phyloP scores from a whole-genome alignment of 1,139 yeast genomes.

The Yamadazyma mexicana region DNA sequence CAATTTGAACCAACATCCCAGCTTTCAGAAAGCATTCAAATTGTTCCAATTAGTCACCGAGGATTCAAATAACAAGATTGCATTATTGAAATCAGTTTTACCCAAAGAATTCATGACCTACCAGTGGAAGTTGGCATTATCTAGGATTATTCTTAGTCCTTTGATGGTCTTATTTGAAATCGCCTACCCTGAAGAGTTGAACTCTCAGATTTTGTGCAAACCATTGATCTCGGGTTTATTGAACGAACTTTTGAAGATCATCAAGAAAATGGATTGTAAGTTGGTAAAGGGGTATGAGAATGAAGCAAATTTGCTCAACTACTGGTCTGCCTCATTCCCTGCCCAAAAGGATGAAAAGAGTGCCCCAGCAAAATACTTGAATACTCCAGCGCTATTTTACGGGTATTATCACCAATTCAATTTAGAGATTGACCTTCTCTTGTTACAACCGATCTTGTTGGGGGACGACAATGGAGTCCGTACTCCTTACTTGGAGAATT shows the following conservation, averaged over 20 bases:
- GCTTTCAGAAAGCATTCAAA: slow-evolving; percentile 31
- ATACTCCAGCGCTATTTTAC: slow-evolving; percentile 58
- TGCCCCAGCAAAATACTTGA: slow-evolving; percentile 28
- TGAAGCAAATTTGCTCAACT: slow-evolving; percentile 56
- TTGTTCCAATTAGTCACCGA: slow-evolving; percentile 37
- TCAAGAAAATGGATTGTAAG: slow-evolving; percentile 77
- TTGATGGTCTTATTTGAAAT: slow-evolving; percentile 72
- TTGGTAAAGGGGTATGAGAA: slow-evolving; percentile 64
- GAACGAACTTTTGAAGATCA: slow-evolving; percentile 69
- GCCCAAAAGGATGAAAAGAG: slow-evolving; percentile 11
- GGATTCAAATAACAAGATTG: slow-evolving; percentile 31
- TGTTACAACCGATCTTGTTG: slow-evolving; percentile 80
- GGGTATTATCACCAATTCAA: slow-evolving; percentile 56
- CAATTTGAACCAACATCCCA: slow-evolving; percentile 15
- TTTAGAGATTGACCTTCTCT: slow-evolving; percentile 67
- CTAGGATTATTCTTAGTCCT: slow-evolving; percentile 77
- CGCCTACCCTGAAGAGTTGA: slow-evolving; percentile 57
- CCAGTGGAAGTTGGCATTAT: slow-evolving; percentile 85
- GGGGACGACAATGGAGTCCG: slow-evolving; percentile 85
- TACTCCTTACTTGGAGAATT: slow-evolving; percentile 86
- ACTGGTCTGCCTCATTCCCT: slow-evolving; percentile 53
- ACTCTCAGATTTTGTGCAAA: slow-evolving; percentile 72
- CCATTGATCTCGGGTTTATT: slow-evolving; percentile 82
- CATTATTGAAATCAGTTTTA: slow-evolving; percentile 49
- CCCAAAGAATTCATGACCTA: slow-evolving; percentile 64